Percentiles rank a stretch among this genome's conserved stretches.
Evolutionary conservation across 2,329 filamentous ascomycete species (phyloP).

Genomic region (Pyrenochaeta sp.): DNA sequence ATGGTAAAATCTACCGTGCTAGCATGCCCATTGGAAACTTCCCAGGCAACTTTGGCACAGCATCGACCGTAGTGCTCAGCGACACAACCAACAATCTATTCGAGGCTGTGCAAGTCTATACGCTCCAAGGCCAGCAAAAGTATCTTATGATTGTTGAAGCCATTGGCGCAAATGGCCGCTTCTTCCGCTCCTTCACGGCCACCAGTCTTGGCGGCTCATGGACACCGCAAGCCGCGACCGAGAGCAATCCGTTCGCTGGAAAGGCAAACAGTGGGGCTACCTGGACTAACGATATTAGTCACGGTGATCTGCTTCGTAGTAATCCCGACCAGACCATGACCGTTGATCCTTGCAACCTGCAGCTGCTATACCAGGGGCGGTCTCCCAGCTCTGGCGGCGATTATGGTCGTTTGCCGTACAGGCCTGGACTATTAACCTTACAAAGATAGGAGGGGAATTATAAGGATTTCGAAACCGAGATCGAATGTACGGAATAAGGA

Average conservation of each 20-base stretch:
- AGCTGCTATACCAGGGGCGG: conserved; percentile 69
- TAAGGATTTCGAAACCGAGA: neutral
- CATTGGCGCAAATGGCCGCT: conserved; percentile 64
- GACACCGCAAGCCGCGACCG: conserved; percentile 64
- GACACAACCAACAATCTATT: conserved; percentile 66
- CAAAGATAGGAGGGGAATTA: conserved; percentile 7
- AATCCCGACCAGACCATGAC: conserved; percentile 68
- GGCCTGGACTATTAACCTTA: conserved; percentile 62
- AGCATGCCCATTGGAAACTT: conserved; percentile 70
- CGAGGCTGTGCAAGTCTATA: conserved; percentile 73
- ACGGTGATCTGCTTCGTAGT: conserved; percentile 67
- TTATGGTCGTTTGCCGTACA: conserved; percentile 63
- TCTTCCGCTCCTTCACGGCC: conserved; percentile 72
- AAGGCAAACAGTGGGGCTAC: conserved; percentile 69
- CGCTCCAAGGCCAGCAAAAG: conserved; percentile 59
- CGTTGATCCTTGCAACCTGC: conserved; percentile 69
- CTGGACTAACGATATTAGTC: conserved; percentile 73
- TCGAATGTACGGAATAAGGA: too few relatives aligned
- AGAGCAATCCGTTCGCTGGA: conserved; percentile 69
- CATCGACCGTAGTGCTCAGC: conserved; percentile 59
- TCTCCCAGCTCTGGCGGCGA: conserved; percentile 51
- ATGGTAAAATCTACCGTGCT: conserved; percentile 70
- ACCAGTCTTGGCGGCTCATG: conserved; percentile 63
- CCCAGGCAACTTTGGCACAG: conserved; percentile 65
- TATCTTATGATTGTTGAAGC: conserved; percentile 75